These are phyloP conservation scores for Elaeis oleifera DNA, from an alignment of 202 grass and related monocot genomes.

Conservation along the genomic window DNA sequence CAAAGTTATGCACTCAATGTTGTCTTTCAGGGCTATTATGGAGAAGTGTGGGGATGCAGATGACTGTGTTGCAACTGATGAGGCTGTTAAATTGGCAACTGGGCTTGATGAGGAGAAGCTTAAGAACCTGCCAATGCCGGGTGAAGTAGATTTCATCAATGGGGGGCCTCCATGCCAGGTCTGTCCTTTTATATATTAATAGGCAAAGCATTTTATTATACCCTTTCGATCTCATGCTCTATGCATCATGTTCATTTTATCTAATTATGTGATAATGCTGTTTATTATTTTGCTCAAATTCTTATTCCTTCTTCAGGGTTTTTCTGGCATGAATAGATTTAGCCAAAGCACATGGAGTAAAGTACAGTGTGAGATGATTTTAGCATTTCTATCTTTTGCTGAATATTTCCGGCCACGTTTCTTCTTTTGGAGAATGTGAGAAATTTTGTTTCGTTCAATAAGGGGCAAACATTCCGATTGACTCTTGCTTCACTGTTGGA, in stretches of 20 bases:
- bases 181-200: conserved; percentile 22
- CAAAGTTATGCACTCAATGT: not conserved
- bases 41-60: conserved; percentile 83
- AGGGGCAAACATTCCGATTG: conserved; percentile 91
- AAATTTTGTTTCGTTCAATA: conserved; percentile 98
- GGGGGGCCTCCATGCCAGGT: conserved; percentile 98
- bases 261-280: no score
- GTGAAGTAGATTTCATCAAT: conserved; percentile 99
- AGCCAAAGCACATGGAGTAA: conserved; percentile 98
- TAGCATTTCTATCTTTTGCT: conserved; percentile 91
- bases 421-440: conserved; percentile 94
- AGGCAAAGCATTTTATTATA: conserved; percentile 7
- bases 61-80: conserved; percentile 89
- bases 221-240: no score
- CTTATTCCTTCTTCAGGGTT: conserved; percentile 48
- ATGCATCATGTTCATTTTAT: no score
- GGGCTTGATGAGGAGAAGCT: conserved; percentile 62
- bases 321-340: conserved; percentile 98
- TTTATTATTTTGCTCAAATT: not conserved
- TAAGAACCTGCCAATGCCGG: conserved; percentile 79
- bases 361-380: conserved; percentile 98
- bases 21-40: conserved; percentile 78
- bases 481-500: conserved; percentile 87
- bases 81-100: conserved; percentile 76
- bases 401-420: conserved; percentile 93